phyloP scores from a whole-genome alignment of 352 stramenopile species.

The Phytophthora megakarya region DNA sequence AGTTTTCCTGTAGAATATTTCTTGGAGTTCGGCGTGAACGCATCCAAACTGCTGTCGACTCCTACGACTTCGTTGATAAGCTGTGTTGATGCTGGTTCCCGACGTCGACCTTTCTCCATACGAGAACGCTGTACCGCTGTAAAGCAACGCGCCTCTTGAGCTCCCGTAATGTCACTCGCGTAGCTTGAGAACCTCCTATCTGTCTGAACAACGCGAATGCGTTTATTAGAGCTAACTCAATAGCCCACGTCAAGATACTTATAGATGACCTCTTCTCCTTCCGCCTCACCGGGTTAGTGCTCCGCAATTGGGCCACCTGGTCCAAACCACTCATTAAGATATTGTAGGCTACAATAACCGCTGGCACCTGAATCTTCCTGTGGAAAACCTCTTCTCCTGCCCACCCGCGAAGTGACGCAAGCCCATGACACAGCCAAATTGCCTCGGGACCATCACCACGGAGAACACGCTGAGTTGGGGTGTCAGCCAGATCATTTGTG shows the following conservation, averaged over 20 bases:
- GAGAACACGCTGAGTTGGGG: not conserved
- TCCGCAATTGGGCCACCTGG: conserved; percentile 2
- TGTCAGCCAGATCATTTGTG: not conserved
- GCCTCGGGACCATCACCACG: not conserved
- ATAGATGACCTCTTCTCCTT: not conserved
- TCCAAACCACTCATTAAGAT: conserved; percentile 9
- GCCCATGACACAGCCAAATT: not conserved
- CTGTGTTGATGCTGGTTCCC: not conserved
- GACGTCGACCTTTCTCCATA: not conserved
- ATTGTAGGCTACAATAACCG: conserved; percentile 3
- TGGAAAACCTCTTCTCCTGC: conserved; percentile 1
- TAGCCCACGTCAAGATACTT: conserved; percentile 8
- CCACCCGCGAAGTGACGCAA: conserved; percentile 1
- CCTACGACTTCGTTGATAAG: not conserved
- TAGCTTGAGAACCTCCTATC: not conserved
- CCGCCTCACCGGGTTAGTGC: conserved; percentile 5
- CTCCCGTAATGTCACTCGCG: not conserved
- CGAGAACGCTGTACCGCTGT: not conserved
- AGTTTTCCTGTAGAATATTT: conserved; percentile 3
- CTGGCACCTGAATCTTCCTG: not conserved
- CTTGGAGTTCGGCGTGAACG: not conserved
- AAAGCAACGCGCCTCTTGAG: conserved; percentile 9
- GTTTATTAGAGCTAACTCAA: conserved; percentile 8
- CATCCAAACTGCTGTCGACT: not conserved
- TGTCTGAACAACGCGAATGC: conserved; percentile 5